Evolutionary conservation across 257 asterid genomes (phyloP).

Genomic region (Hygrophila difformis): DNA sequence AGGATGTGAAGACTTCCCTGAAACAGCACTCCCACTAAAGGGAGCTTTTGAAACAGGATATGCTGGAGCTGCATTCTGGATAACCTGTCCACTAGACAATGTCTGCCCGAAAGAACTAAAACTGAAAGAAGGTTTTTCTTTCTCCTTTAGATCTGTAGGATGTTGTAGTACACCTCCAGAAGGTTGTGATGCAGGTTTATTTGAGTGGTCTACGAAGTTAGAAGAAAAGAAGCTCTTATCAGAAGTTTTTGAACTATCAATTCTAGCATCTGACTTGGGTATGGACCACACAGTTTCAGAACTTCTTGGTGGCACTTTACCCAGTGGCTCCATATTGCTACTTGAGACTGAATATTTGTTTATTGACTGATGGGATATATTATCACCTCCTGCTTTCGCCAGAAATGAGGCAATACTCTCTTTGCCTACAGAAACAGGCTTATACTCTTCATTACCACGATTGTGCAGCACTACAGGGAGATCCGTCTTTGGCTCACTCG

Average conservation of each 20-base stretch:
- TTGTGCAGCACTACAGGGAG: conserved; percentile 14
- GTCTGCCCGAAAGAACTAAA: conserved; percentile 34
- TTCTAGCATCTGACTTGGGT: conserved; percentile 26
- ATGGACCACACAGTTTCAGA: conserved; percentile 27
- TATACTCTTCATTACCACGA: conserved; percentile 22
- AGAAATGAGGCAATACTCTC: conserved; percentile 24
- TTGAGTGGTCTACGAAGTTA: conserved; percentile 23
- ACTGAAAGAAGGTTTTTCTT: conserved; percentile 22
- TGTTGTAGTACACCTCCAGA: conserved; percentile 26
- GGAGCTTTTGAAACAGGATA: conserved; percentile 27
- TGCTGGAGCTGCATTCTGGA: conserved; percentile 25
- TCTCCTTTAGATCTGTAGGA: conserved; percentile 35
- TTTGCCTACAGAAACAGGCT: conserved; percentile 31
- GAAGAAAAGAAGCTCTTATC: conserved; percentile 23
- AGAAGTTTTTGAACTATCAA: conserved; percentile 22
- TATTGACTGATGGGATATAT: conserved; percentile 29
- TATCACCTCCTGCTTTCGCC: conserved; percentile 25
- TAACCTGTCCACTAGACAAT: conserved; percentile 24
- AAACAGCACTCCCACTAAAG: conserved; percentile 24
- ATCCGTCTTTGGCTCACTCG: conserved; percentile 23
- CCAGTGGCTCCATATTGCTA: conserved; percentile 25
- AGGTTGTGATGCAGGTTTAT: conserved; percentile 24
- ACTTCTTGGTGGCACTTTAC: conserved; percentile 24
- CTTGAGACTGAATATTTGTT: conserved; percentile 23
- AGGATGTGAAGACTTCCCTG: conserved; percentile 31